These are phyloP conservation scores for Aspergillus novoparasiticus DNA, from an alignment of 2,329 filamentous ascomycete genomes.

Conservation along the genomic window DNA sequence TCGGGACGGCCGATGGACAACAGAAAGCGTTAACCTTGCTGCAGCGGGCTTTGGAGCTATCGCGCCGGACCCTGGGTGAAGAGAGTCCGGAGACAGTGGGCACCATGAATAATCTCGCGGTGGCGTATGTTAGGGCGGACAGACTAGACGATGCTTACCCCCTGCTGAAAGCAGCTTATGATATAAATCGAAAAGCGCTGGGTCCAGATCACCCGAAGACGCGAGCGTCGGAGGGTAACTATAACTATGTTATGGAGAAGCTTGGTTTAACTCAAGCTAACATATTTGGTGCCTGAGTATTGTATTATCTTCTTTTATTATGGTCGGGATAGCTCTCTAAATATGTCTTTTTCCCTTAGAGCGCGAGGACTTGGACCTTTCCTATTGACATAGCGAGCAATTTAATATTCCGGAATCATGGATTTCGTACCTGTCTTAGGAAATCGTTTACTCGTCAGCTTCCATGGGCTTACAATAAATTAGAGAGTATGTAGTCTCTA, in stretches of 20 bases:
- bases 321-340: not conserved
- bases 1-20: not conserved
- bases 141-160: not conserved
- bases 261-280: not conserved
- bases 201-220: not conserved
- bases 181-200: not conserved
- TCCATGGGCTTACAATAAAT: too few species aligned
- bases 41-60: not conserved
- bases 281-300: not conserved
- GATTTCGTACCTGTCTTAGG: too few species aligned
- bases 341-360: too few species aligned
- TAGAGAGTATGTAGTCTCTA: too few species aligned
- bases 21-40: not conserved
- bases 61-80: not conserved
- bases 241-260: not conserved
- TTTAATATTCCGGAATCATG: not conserved
- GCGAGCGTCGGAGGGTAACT: not conserved
- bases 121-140: not conserved
- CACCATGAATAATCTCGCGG: not conserved
- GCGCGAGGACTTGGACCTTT: accelerated
- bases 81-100: not conserved
- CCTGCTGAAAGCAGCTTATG: not conserved
- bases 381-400: not conserved
- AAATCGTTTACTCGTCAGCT: too few species aligned
- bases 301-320: not conserved